Conservation (phyloP, 1,139 yeast genomes). For the Candida pseudocylindracea region DNA sequence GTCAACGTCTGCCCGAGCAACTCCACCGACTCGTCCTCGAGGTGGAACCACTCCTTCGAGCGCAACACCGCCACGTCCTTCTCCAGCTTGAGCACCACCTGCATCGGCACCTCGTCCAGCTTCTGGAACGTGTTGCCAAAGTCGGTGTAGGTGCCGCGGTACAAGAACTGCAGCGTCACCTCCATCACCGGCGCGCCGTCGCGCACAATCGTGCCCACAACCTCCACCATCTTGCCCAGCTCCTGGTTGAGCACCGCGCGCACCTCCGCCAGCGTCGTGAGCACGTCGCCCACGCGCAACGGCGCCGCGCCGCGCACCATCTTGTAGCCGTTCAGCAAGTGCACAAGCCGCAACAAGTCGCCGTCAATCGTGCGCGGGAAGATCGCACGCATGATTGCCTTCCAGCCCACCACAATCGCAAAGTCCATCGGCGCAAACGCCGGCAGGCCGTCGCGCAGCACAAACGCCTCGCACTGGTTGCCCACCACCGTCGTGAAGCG, state of each 20-base stretch:
- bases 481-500: conserved; percentile 96
- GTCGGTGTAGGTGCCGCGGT: conserved; percentile 81
- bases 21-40: conserved; percentile 38
- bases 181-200: conserved; percentile 72
- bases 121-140: conserved; percentile 86
- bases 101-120: conserved; percentile 70
- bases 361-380: conserved; percentile 96
- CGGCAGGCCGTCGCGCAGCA: conserved; percentile 64
- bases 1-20: conserved; percentile 63
- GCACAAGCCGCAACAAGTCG: conserved; percentile 83
- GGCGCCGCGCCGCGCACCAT: conserved; percentile 89
- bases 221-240: conserved; percentile 91
- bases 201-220: conserved; percentile 71
- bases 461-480: conserved; percentile 91
- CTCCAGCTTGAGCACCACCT: conserved; percentile 45
- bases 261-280: conserved; percentile 63
- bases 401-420: conserved; percentile 97
- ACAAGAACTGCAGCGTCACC: conserved; percentile 85
- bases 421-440: conserved; percentile 97
- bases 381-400: conserved; percentile 87
- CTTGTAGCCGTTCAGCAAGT: conserved; percentile 82
- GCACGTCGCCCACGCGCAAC: conserved; percentile 71
- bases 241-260: conserved; percentile 79
- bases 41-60: conserved; percentile 96
- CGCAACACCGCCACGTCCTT: conserved; percentile 86